Base-by-base conservation (phyloP, 1,139 yeast species). In the Suzukiozyma palmioleophila region DNA sequence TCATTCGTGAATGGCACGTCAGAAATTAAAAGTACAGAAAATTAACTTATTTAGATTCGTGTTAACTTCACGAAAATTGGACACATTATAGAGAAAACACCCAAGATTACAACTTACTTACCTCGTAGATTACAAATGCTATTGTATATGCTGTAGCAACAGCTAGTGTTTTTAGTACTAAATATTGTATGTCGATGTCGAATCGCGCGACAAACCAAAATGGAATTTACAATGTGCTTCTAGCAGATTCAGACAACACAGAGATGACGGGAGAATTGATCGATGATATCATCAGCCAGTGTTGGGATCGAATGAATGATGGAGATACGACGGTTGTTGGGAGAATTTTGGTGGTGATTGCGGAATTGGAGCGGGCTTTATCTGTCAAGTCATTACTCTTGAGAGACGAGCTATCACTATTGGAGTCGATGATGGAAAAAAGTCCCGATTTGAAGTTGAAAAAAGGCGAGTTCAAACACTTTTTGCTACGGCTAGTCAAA, bases 401-500 rank as follows among this genome's bases (percentile, higher is more conserved):
- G 3, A 40, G 50, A 4, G 54, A 55, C 3, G 75, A 69, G 42
- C 36, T 47, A 5, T 43, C 49, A 10, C 39, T 62, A 5, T 46
- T 69, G 24, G 49, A 51, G 28, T 54, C 50, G 37, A 61, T 66
- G 56, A 52, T 58, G 16, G 49, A 48, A 11, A 56, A 52, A 22
- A 58, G 55, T 31, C 69, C 71, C 2, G 47, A 46, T 12, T 46
- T 60, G 41, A 60, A 56, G 39, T 46, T 70, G 11, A 53, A 52
- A 39, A 57, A 55, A 39, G 37, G 38, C 3, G 71, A 66, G 27
- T 51, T 66, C 21, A 47, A 48, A 35, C 51, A 49, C 26, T 68
- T 69, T 43, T 35, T 70, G 11, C 47, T 60, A 28, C 56, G 55
- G 25, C 50, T 69, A 33, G 66, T 60, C 2, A 54, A 54, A 5